Percentiles rank a stretch among this genome's conserved stretches.
phyloP scores from a whole-genome alignment of 116 monocot species.

The Posidonia oceanica region DNA sequence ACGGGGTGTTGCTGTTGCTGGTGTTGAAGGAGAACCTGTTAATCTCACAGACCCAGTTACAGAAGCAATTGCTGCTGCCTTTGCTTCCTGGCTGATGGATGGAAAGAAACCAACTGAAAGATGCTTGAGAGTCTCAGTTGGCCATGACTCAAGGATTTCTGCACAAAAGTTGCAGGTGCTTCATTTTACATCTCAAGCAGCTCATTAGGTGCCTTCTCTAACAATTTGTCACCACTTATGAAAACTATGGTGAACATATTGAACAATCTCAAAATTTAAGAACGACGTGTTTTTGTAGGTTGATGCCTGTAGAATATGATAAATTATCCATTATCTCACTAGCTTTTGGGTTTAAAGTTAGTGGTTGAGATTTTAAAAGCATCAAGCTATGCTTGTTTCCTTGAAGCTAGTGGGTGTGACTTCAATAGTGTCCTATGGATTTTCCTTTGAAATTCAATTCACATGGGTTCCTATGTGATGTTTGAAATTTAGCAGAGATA shows the following conservation, averaged over 20 bases:
- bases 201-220: not conserved
- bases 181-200: not conserved
- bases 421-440: no score
- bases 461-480: no score
- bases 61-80: constrained; percentile 77
- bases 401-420: no score
- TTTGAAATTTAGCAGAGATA: no score
- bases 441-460: no score
- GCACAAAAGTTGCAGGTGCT: constrained; percentile 73
- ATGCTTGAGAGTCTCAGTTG: constrained; percentile 66
- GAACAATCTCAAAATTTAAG: not conserved
- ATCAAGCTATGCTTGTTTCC: no score
- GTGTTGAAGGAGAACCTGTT: constrained; percentile 78
- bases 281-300: not conserved
- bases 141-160: constrained; percentile 93
- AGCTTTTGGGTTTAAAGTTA: no score
- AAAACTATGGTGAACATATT: not conserved
- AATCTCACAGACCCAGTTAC: constrained; percentile 70
- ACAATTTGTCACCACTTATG: not conserved
- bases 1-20: constrained; percentile 89
- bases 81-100: constrained; percentile 78
- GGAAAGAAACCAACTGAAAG: constrained; percentile 46
- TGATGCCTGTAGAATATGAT: not conserved
- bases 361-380: no score
- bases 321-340: not conserved